Evolutionary conservation across 345 rosid species (phyloP).

Genomic region (Eucalyptus sp.): DNA sequence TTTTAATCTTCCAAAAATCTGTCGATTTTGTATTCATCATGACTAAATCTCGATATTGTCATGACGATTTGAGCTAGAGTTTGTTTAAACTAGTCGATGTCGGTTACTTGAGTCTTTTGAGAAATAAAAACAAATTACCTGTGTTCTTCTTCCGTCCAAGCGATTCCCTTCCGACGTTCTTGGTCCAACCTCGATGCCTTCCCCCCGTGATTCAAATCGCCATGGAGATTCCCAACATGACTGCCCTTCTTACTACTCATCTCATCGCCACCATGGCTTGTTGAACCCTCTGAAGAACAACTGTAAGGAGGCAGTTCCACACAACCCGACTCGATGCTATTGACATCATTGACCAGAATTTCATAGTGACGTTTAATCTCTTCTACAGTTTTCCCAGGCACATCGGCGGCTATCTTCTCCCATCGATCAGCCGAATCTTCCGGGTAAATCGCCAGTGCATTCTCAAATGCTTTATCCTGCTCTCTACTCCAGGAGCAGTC

Average conservation of each 20-base stretch:
- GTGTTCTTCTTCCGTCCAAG: conserved; percentile 98
- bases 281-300: conserved; percentile 48
- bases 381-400: conserved; percentile 69
- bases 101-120: background rate
- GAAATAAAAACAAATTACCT: conserved; percentile 30
- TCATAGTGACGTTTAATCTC: conserved; percentile 78
- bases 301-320: conserved; percentile 72
- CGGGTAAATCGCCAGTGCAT: conserved; percentile 54
- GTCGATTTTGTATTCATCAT: background rate
- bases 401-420: conserved; percentile 73
- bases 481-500: conserved; percentile 72
- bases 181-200: conserved; percentile 84
- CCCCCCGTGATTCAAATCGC: conserved; percentile 62
- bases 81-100: background rate
- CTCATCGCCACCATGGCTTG: conserved; percentile 54
- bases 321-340: conserved; percentile 74
- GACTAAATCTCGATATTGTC: background rate
- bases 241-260: conserved; percentile 61
- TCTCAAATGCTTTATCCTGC: conserved; percentile 88
- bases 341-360: conserved; percentile 70
- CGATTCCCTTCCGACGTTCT: conserved; percentile 94
- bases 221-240: conserved; percentile 31
- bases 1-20: background rate
- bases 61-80: background rate
- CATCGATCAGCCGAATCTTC: conserved; percentile 59